Evolutionary conservation across 2,329 filamentous ascomycete genomes (phyloP).

Genomic region (Epichloe sp.): DNA sequence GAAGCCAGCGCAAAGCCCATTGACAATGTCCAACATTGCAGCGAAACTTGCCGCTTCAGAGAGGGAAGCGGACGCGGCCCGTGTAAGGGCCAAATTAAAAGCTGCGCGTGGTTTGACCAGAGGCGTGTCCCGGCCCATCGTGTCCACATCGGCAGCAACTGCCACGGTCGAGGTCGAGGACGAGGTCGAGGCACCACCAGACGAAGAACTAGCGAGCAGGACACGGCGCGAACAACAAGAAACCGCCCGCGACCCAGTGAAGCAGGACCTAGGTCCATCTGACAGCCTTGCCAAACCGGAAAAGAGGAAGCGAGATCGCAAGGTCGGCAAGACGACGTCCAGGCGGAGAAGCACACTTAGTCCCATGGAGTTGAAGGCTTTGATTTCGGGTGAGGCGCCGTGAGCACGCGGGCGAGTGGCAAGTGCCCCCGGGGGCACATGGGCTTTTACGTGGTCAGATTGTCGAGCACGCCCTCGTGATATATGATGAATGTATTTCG

Average conservation of each 20-base stretch:
- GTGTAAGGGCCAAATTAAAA: slow-evolving; percentile 48
- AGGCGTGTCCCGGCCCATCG: slow-evolving; percentile 17
- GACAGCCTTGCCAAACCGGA: slow-evolving; percentile 13
- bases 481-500: too few relatives aligned
- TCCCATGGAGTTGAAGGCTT: slow-evolving; percentile 57
- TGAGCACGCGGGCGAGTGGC: slow-evolving; percentile 1
- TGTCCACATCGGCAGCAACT: slow-evolving; percentile 4
- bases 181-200: background rate
- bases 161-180: background rate
- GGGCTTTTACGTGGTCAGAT: too few relatives aligned
- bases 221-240: background rate
- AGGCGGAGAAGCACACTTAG: slow-evolving; percentile 62
- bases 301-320: slow-evolving; percentile 39
- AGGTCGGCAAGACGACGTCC: slow-evolving; percentile 41
- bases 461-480: too few relatives aligned
- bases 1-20: slow-evolving; percentile 36
- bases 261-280: slow-evolving; percentile 5
- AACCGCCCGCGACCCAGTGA: slow-evolving; percentile 19
- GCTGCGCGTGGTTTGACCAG: slow-evolving; percentile 31
- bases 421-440: too few relatives aligned
- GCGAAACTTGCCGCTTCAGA: slow-evolving; percentile 53
- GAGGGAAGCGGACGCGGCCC: slow-evolving; percentile 50
- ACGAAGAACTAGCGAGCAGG: slow-evolving; percentile 9
- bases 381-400: slow-evolving; percentile 41
- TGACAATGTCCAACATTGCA: slow-evolving; percentile 48